These are phyloP conservation scores for Triticum dicoccoides DNA, from an alignment of 176 grass and related monocot species.

Conservation along the genomic window DNA sequence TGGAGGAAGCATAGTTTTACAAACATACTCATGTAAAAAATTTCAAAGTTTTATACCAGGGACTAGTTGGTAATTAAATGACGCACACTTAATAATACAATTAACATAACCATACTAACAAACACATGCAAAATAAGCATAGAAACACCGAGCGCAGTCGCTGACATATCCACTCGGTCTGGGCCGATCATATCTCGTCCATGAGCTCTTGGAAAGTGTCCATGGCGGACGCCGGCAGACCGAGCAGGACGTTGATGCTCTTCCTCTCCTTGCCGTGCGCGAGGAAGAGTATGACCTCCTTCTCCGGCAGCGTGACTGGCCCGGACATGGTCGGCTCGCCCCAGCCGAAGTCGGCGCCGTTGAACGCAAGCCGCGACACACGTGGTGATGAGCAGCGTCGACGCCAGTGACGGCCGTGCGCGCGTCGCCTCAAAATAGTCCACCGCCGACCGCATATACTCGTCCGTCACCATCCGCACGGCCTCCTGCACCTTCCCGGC, in stretches of 20 bases:
- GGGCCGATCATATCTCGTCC: constrained; percentile 50
- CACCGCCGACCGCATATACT: constrained; percentile 88
- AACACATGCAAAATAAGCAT: background rate
- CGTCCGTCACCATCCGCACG: constrained; percentile 74
- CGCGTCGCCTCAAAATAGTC: constrained; percentile 92
- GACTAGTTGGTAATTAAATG: too few species aligned
- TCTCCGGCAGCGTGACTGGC: constrained; percentile 85
- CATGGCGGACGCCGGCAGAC: constrained; percentile 78
- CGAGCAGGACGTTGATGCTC: constrained; percentile 90
- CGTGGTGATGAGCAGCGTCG: constrained; percentile 87
- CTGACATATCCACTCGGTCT: background rate
- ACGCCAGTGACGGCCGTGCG: constrained; percentile 63
- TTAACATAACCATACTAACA: background rate
- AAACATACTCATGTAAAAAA: too few species aligned
- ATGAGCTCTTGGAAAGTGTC: constrained; percentile 79
- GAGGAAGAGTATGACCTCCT: constrained; percentile 92
- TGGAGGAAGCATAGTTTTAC: too few species aligned
- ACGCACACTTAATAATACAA: too few species aligned
- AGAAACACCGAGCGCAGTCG: background rate
- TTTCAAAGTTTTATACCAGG: too few species aligned
- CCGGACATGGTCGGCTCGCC: constrained; percentile 70
- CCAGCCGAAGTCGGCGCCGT: constrained; percentile 89
- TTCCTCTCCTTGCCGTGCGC: constrained; percentile 75
- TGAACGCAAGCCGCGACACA: constrained; percentile 84
- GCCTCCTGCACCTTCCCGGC: constrained; percentile 61